Evolutionary conservation across 2,329 filamentous ascomycete genomes (phyloP), one percentile per base, ranked within the genome.

Genomic region (Colletotrichum orchidophilum): DNA sequence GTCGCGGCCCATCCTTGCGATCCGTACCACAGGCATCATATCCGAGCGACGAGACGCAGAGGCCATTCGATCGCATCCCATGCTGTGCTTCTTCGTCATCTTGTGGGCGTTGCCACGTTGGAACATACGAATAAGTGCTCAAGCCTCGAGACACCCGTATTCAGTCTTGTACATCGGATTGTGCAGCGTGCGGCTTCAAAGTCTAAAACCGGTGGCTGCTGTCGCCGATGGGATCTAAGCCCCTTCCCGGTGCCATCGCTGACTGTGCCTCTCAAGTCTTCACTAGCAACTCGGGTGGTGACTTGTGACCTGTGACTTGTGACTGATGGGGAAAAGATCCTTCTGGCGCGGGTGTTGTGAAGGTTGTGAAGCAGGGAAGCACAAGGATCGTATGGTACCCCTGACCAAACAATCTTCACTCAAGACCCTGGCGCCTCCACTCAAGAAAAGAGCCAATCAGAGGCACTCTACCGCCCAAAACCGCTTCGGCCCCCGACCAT

Each of bases 401-500:
- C 42, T 71, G 53, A 59, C 6, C 24, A 18, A 18, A 3, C 18
- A 49, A 7, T 27, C 29, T 39, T 46, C 46, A 58, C 31, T 6
- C 9, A 33, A 42, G 50, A 50, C 58, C 69, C 72, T 65, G 49
- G 49, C 11, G 55, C 27, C 1, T 49, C 63, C 50, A 21, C 21
- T 26, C 4, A 6, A 8, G 7, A 3, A 21, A 5, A 4, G 13
- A 15, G 13, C 70, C 72, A 74, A 74, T 73, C 39, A 71, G 1
- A 39, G 49, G 6, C 3, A 9, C 3, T 2, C 8, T 21, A 9
- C 27, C 24, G 21, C 62, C 62, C 55, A 54, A 58, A 50, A 27
- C 62, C 73, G 66, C 60, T 57, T 70, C 70, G 61, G 50, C 54
- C 65, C 66, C 54, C 66, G 74, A 76, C 74, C 73, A 73, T 75